Evolutionary conservation across 2,329 filamentous ascomycete genomes (phyloP), one percentile per base, ranked within the genome.

Genomic region (Verticillium isaacii): DNA sequence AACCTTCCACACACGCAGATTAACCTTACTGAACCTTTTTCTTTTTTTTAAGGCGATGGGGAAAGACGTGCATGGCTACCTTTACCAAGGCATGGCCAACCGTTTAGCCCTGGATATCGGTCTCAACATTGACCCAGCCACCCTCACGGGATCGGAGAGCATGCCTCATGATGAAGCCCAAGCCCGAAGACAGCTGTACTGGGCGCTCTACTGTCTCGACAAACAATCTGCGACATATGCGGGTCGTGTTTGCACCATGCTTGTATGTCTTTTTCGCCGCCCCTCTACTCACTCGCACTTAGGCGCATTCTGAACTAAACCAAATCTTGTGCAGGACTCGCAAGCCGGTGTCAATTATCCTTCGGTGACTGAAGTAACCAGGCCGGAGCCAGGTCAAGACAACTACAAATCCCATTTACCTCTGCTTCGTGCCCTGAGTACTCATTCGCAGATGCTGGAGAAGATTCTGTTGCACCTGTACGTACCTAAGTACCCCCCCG

Each of bases 31-130:
- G 15, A n/a, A 56, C 57, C 23, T 66, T 23, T 6, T 9, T 2
- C 9, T 5, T 66, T 23, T 6, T 9, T 2, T 12, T 5, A 17
- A 76, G 73, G 70, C 73, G 6, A 70, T 70, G 12, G 74, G 74
- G 2, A 68, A 68, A 5, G 74, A 76, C 63, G 73, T 74, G 3
- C 69, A 72, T 1, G 71, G 73, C 2, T 75, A 73, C 73, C 68
- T 75, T 9, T 69, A 74, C 52, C 71, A 74, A n/a, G 74, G 74
- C 1, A 75, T 76, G 70, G 75, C 75, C 1, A 71, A 65, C 57
- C 68, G 73, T 3, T 60, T 77, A 14, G 70, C 69, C 11, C 67
- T 76, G 0, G 75, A 77, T 34, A 74, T 77, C 73, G 75, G 75
- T 1, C 63, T 77, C 0, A 75, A 77, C 32, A 65, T 75, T 14